Base-by-base conservation (phyloP, 176 grass and related monocot species). In the Elaeis guineensis region DNA sequence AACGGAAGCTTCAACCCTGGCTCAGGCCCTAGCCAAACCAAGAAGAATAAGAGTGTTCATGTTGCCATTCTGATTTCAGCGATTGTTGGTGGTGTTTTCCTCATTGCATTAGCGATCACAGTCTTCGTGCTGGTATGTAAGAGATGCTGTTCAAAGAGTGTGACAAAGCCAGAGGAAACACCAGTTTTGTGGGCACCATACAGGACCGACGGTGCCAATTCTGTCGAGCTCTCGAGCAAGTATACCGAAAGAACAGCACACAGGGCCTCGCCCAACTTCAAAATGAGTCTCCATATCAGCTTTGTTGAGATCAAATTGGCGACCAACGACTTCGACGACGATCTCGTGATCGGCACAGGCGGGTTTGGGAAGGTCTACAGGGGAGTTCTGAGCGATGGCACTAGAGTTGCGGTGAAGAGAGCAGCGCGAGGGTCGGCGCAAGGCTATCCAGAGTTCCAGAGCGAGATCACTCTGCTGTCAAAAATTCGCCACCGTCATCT, bases 391-490 rank as follows among this genome's bases (percentile, higher is more conserved):
- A 26, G 22, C 57, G 15, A 59, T 15, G 57, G 57, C 16, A 59
- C 25, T 15, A 59, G 25, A 12, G 24, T 59, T 26, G 57, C 57
- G 6, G 57, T 59, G 57, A 59, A 59, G 24, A 3, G 57, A 30
- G 57, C 14, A 8, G 17, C 16, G 15, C 12, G 16, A 16, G 16
- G 5, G 25, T 59, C 57, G 1, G 17, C 5, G 23, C 57, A 59
- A 17, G 57, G 57, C 22, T 59, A 17, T 16, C 25, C 57, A 26
- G 57, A 59, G 12, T 59, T 59, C 57, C 22, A 59, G 57, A 59
- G 5, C 6, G 57, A 59, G 57, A 30, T 59, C 57, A 5, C 30
- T 4, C 14, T 59, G 3, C 57, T 59, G 57, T 59, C 57, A 1
- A 5, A 6, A 2, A 59, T 59, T 59, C 57, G 57, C 22, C 57